Conservation (phyloP, 495 filamentous ascomycete species). For the Hypoxylon rickii region DNA sequence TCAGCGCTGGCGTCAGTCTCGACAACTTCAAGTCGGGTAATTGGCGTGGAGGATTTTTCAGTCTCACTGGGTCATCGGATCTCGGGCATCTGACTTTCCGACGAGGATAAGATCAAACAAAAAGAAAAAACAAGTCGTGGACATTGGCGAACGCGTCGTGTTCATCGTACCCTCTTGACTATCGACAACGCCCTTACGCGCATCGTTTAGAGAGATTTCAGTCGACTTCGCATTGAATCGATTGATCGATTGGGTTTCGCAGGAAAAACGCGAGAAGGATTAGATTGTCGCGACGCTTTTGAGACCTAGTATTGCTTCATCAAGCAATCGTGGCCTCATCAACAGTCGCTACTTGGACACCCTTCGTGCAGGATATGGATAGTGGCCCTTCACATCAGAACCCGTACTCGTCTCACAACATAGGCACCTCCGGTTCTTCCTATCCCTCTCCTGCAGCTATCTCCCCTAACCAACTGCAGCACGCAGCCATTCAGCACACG, state of each 20-base stretch:
- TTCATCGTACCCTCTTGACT: conserved; percentile 17
- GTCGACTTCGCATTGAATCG: conserved; percentile 14
- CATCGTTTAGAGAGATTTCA: conserved; percentile 13
- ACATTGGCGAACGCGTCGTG: conserved; percentile 16
- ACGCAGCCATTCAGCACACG: conserved; percentile 65
- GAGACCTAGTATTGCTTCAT: conserved; percentile 35
- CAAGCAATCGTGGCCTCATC: conserved; percentile 35
- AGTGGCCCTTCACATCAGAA: conserved; percentile 37
- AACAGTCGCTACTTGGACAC: conserved; percentile 25
- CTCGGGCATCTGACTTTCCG: conserved; percentile 18
- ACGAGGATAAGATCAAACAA: conserved; percentile 1
- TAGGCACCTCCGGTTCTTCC: conserved; percentile 41
- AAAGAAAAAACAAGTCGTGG: neutral
- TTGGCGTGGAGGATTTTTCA: conserved; percentile 39
- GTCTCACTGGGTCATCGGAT: conserved; percentile 22
- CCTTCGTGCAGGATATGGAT: conserved; percentile 38
- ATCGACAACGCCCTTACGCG: conserved; percentile 12
- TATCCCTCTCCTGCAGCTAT: conserved; percentile 58
- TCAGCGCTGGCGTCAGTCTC: conserved; percentile 37
- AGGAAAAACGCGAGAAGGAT: conserved; percentile 15
- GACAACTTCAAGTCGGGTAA: conserved; percentile 36
- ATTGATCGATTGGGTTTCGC: neutral
- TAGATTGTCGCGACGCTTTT: conserved; percentile 12
- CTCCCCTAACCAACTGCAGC: conserved; percentile 64
- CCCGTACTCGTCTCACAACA: conserved; percentile 40